phyloP scores from a whole-genome alignment of 495 filamentous ascomycete species.

The Trichoderma erinaceum region DNA sequence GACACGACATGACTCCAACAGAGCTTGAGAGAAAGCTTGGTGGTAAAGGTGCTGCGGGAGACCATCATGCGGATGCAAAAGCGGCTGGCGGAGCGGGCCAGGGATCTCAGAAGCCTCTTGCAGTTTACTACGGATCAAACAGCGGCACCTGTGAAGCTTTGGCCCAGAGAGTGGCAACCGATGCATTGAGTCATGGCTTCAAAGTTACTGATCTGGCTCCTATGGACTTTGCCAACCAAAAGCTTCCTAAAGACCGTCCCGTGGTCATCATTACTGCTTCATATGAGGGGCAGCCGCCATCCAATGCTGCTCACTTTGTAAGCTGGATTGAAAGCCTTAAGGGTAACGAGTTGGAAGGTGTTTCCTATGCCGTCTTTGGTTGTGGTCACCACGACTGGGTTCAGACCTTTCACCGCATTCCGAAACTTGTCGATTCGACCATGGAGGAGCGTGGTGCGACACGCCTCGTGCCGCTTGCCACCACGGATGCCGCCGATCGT shows the following conservation, averaged over 20 bases:
- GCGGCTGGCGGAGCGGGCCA: neutral
- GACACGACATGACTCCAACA: conserved; percentile 48
- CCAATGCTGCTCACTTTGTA: conserved; percentile 62
- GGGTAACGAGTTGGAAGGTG: conserved; percentile 39
- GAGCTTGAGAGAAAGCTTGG: conserved; percentile 43
- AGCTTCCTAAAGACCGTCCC: conserved; percentile 51
- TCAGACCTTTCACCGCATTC: conserved; percentile 60
- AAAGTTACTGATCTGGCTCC: conserved; percentile 32
- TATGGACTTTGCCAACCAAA: conserved; percentile 52
- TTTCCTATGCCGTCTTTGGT: conserved; percentile 58
- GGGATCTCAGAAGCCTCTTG: conserved; percentile 30
- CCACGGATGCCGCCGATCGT: conserved; percentile 50
- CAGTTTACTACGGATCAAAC: conserved; percentile 63
- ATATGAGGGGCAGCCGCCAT: conserved; percentile 59
- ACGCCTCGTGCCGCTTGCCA: conserved; percentile 43
- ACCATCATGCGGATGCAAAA: neutral
- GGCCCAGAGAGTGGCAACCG: conserved; percentile 50
- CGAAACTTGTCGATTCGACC: conserved; percentile 49
- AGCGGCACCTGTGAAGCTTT: conserved; percentile 63
- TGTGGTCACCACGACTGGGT: conserved; percentile 51
- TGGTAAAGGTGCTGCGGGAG: conserved; percentile 22
- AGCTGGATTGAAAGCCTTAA: conserved; percentile 49
- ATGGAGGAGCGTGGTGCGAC: conserved; percentile 43
- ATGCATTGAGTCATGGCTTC: conserved; percentile 49
- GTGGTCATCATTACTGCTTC: conserved; percentile 55